Evolutionary conservation across 306 rosid species (phyloP).

Genomic region (Cicer yamashitae): DNA sequence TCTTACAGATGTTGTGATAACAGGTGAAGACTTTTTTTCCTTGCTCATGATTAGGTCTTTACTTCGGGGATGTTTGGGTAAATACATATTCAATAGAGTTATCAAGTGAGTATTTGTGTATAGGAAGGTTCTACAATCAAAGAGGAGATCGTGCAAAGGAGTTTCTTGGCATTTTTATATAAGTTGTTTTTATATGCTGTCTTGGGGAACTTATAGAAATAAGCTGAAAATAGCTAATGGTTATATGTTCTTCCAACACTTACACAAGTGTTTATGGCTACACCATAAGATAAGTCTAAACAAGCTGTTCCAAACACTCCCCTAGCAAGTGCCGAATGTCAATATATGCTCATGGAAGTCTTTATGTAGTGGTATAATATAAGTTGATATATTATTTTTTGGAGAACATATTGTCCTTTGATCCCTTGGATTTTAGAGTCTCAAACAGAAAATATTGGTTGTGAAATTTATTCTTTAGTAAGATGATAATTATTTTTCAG

Average conservation of each 20-base stretch:
- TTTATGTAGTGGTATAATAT: not conserved
- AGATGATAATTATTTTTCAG: not conserved
- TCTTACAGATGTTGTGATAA: constrained; percentile 87
- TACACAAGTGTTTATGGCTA: not conserved
- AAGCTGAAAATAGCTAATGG: not conserved
- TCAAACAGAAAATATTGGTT: not conserved
- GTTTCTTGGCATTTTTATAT: not conserved
- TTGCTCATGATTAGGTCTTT: not conserved
- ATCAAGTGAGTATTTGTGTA: not conserved
- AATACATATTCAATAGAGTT: not conserved
- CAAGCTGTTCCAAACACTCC: not conserved
- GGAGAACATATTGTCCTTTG: not conserved
- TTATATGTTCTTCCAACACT: not conserved
- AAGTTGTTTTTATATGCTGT: not conserved
- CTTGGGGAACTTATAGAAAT: not conserved
- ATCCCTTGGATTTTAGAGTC: constrained; percentile 9
- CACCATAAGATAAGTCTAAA: not conserved
- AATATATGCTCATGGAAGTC: not conserved
- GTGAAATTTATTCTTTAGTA: not conserved
- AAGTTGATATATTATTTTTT: not conserved
- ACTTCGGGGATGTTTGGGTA: not conserved
- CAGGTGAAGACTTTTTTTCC: constrained; percentile 58
- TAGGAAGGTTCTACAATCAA: not conserved
- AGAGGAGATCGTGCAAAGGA: not conserved
- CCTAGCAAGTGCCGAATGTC: not conserved